Base-by-base conservation (phyloP, 495 filamentous ascomycete genomes). In the Diplogelasinospora grovesii region DNA sequence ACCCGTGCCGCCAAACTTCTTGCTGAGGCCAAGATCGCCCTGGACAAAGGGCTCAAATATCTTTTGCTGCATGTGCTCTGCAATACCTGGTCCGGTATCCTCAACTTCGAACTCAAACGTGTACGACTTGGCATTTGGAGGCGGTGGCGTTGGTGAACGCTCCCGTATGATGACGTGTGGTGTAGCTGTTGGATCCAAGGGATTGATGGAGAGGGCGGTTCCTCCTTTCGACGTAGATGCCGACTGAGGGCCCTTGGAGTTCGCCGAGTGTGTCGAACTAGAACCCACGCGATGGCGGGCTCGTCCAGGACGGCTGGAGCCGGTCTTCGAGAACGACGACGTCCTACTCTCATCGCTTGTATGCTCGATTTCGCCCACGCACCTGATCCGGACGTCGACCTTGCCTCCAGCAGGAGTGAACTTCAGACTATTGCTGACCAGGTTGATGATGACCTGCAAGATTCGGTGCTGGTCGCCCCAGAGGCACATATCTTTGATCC, bases 31-130 rank as follows among this genome's bases (percentile, higher is more conserved):
- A 8, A 92, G 65, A 56, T 96, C 89, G 1, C 86, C 89, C 61
- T 96, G 89, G 7, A 95, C 82, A 51, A 96, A 96, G 0, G 89
- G 89, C 55, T 96, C 89, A 63, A 96, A 96, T 19, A 96, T 85
- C 46, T 78, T 77, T 42, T 83, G 64, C 45, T 86, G 86, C 40
- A 89, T 74, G 34, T 78, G 61, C 18, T 76, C 73, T 0, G 88
- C 81, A 43, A 96, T 93, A n/a, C 89, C 89, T 3, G 88, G 89
- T 0, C 89, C 89, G 7, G 83, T 90, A 52, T 96, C 89, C 56
- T 86, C 70, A 3, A 96, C 86, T 56, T 89, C 82, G 42, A 95
- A 95, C 53, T 90, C 82, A 52, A 95, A 93, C 9, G 76, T 48
- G 30, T 81, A 69, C 15, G 67, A 70, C 58, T 67, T 77, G 24